phyloP scores from a whole-genome alignment of 2,329 filamentous ascomycete genomes.

The Neospermospora avenae region DNA sequence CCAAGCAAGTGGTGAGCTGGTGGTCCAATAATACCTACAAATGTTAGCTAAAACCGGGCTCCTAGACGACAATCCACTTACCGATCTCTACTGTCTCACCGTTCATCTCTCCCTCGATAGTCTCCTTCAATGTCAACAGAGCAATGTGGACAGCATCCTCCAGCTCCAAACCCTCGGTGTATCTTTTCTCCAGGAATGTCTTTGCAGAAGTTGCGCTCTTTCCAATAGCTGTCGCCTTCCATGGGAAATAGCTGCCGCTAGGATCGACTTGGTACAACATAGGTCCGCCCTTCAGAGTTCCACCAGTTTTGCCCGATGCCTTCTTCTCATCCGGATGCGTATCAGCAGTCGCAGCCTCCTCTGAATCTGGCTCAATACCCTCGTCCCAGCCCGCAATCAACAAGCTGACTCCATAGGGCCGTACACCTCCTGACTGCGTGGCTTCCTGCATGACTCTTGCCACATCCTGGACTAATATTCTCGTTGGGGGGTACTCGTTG shows the following conservation, averaged over 20 bases:
- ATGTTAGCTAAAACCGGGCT: conserved; percentile 22
- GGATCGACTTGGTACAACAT: conserved; percentile 99
- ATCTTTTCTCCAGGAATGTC: conserved; percentile 98
- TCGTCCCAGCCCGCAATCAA: conserved; percentile 98
- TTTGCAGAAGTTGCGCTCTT: conserved; percentile 98
- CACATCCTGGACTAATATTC: conserved; percentile 98
- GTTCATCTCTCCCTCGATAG: conserved; percentile 99
- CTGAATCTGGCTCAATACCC: conserved; percentile 82
- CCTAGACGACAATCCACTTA: conserved; percentile 38
- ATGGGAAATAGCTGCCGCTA: conserved; percentile 98
- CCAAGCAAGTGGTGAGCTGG: conserved; percentile 92
- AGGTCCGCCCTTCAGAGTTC: conserved; percentile 90
- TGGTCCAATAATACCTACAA: conserved; percentile 83
- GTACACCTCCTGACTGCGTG: conserved; percentile 94
- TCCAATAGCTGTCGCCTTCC: conserved; percentile 98
- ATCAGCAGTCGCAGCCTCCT: conserved; percentile 53
- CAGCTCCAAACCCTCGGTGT: conserved; percentile 93
- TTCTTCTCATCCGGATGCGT: conserved; percentile 68
- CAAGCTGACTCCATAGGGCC: conserved; percentile 94
- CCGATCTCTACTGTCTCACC: conserved; percentile 98
- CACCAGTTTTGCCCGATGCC: conserved; percentile 81
- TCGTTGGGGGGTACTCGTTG: conserved; percentile 99
- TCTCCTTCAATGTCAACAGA: conserved; percentile 95
- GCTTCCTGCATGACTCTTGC: conserved; percentile 98
- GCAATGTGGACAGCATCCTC: conserved; percentile 99